These are phyloP conservation scores for Aureobasidium vineae DNA, from an alignment of 2,329 filamentous ascomycete genomes.

Conservation along the genomic window DNA sequence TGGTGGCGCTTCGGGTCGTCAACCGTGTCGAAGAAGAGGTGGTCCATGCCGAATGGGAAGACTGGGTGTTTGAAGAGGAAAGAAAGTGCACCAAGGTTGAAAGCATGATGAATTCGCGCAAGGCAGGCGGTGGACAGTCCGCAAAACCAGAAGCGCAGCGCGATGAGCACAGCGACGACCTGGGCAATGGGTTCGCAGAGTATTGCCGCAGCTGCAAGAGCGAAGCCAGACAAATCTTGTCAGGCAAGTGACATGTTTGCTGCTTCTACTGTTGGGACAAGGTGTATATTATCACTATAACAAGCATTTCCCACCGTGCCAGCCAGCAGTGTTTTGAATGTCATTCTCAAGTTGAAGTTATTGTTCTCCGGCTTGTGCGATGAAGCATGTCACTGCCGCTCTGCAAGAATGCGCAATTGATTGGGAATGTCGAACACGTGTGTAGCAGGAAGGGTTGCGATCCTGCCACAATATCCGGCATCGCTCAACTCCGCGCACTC, in stretches of 20 bases:
- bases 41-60: constrained; percentile 85
- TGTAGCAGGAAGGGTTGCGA: neutral
- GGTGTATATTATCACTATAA: neutral
- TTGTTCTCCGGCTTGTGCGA: too few species aligned
- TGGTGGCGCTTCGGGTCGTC: constrained; percentile 86
- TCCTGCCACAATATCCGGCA: neutral
- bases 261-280: neutral
- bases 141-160: constrained; percentile 30
- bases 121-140: constrained; percentile 30
- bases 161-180: constrained; percentile 42
- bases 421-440: neutral
- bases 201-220: constrained; percentile 62
- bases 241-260: neutral
- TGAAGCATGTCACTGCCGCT: constrained; percentile 5
- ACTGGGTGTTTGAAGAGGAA: constrained; percentile 81
- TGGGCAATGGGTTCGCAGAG: constrained; percentile 55
- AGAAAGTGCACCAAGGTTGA: constrained; percentile 67
- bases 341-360: too few species aligned
- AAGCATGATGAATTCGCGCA: constrained; percentile 46
- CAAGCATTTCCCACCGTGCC: neutral
- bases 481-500: neutral
- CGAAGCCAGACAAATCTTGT: constrained; percentile 36
- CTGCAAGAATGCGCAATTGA: too few species aligned
- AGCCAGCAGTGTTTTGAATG: too few species aligned
- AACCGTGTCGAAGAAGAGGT: constrained; percentile 88